Evolutionary conservation across 1,139 yeast species (phyloP).

Genomic region (Blastobotrys raffinosifermentans): DNA sequence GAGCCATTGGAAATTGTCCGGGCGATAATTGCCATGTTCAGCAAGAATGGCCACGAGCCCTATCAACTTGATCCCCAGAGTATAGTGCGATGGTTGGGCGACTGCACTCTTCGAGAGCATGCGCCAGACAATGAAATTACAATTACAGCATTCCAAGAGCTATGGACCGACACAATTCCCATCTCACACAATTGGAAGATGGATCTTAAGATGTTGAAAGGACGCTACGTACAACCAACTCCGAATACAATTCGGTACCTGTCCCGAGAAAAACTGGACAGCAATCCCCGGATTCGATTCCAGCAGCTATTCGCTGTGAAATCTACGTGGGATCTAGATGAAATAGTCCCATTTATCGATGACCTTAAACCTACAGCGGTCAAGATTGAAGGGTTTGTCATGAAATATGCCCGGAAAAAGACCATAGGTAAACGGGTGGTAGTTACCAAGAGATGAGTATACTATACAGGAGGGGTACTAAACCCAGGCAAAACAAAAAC

Average conservation of each 20-base stretch:
- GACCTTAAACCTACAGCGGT: conserved; percentile 46
- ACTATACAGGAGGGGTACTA: too few species aligned
- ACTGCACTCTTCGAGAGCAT: conserved; percentile 41
- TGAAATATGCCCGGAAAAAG: conserved; percentile 71
- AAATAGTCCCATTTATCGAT: conserved; percentile 62
- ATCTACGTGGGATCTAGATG: conserved; percentile 64
- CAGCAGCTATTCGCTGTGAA: conserved; percentile 56
- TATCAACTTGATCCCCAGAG: conserved; percentile 38
- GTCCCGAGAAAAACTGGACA: conserved; percentile 43
- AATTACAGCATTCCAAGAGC: conserved; percentile 12
- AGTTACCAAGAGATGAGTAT: conserved; percentile 27
- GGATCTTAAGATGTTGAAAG: conserved; percentile 47
- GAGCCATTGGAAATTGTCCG: conserved; percentile 36
- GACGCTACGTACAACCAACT: conserved; percentile 47
- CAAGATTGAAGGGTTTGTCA: conserved; percentile 62
- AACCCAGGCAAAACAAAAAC: conserved; percentile 21
- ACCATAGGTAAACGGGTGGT: conserved; percentile 45
- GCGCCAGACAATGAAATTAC: conserved; percentile 27
- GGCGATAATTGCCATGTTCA: conserved; percentile 46
- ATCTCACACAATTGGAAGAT: conserved; percentile 34
- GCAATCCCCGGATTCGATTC: conserved; percentile 51
- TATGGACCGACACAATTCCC: conserved; percentile 26
- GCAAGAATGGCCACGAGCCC: conserved; percentile 19
- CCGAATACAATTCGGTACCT: conserved; percentile 47
- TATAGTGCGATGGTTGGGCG: conserved; percentile 57